phyloP scores from a whole-genome alignment of 352 stramenopile genomes.

The Globisporangium nagaii region DNA sequence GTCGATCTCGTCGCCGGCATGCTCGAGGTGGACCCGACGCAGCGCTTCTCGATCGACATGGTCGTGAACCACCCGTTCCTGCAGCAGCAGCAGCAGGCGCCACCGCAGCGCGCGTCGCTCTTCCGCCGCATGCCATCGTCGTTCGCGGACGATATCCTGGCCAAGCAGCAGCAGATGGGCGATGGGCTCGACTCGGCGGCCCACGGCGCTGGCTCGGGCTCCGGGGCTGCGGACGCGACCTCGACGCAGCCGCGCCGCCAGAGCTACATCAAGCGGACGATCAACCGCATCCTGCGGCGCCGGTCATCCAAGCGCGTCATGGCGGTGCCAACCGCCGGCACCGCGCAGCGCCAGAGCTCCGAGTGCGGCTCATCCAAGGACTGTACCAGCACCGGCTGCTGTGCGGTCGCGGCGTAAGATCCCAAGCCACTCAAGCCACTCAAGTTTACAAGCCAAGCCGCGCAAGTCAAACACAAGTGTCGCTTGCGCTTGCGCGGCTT shows the following conservation, averaged over 20 bases:
- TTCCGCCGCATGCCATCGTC: conserved; percentile 24
- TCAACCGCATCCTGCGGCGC: conserved; percentile 40
- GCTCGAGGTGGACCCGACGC: conserved; percentile 50
- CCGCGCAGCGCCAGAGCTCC: not conserved
- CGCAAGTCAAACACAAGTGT: no score
- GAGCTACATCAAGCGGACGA: conserved; percentile 26
- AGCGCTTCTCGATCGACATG: conserved; percentile 50
- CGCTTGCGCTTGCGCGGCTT: no score
- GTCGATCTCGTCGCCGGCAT: conserved; percentile 64
- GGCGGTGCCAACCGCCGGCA: conserved; percentile 21
- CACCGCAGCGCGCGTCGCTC: not conserved
- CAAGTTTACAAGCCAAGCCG: not conserved
- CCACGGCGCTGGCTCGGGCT: no score
- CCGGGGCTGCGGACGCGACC: not conserved
- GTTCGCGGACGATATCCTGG: conserved; percentile 13
- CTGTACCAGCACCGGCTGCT: not conserved
- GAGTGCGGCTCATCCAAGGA: conserved; percentile 7
- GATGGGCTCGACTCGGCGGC: conserved; percentile 5
- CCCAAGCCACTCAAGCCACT: not conserved
- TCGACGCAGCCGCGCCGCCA: not conserved
- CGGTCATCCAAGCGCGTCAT: conserved; percentile 43
- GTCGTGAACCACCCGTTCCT: conserved; percentile 68
- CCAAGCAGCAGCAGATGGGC: conserved; percentile 15
- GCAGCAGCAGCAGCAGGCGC: conserved; percentile 1
- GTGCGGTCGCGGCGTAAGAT: not conserved